Percentiles rank a stretch among this genome's conserved stretches.
Conservation (phyloP, 495 filamentous ascomycete species). For the Elasticomyces elasticus region DNA sequence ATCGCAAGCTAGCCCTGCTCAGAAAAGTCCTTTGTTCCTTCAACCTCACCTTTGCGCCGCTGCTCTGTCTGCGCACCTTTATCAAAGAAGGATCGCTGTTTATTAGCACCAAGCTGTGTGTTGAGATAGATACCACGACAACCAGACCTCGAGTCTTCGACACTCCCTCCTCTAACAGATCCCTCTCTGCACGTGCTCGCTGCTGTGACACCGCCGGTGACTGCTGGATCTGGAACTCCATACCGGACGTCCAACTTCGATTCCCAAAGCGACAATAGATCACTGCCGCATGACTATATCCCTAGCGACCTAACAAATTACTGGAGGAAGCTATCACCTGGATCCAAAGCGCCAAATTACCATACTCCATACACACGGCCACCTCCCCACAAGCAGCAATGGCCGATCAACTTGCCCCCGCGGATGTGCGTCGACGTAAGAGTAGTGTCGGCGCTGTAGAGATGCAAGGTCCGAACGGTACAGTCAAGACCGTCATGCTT, state of each 20-base stretch:
- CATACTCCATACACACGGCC: background rate
- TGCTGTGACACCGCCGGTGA: background rate
- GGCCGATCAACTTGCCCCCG: conserved; percentile 10
- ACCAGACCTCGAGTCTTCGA: background rate
- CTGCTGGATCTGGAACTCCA: background rate
- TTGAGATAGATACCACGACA: background rate
- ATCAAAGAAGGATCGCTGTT: background rate
- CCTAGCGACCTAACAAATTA: background rate
- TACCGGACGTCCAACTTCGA: background rate
- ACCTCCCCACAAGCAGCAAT: background rate
- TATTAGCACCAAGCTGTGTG: background rate
- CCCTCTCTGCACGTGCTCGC: background rate
- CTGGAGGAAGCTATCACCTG: background rate
- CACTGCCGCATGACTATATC: background rate
- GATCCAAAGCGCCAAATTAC: background rate
- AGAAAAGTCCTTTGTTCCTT: background rate
- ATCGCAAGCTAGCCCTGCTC: background rate
- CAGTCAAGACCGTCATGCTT: conserved; percentile 11
- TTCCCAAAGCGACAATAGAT: background rate
- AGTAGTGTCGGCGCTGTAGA: conserved; percentile 10
- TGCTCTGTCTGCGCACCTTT: background rate
- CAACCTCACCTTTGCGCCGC: background rate
- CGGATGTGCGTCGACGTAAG: conserved; percentile 11
- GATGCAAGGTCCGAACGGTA: conserved; percentile 12
- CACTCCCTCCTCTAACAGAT: background rate